These are phyloP conservation scores for Phaeosphaeriaceae sp. DNA, from an alignment of 2,329 filamentous ascomycete genomes.

Conservation along the genomic window DNA sequence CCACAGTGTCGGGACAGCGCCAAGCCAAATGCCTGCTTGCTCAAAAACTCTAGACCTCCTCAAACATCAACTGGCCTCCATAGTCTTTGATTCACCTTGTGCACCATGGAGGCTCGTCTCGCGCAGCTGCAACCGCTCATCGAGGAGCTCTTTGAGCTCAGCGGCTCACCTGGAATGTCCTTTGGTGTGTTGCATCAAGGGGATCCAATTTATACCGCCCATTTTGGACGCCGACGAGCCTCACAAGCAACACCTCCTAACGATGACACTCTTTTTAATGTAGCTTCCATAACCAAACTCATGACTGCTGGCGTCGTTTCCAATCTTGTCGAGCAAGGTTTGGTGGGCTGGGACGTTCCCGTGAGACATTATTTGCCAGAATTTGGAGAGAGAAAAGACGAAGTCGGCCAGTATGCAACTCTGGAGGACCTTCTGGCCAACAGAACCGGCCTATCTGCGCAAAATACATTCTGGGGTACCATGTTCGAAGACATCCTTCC, in stretches of 20 bases:
- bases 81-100: too few species aligned
- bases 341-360: slow-evolving; percentile 15
- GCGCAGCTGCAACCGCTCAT: not conserved
- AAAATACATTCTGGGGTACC: slow-evolving; percentile 5
- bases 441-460: slow-evolving; percentile 11
- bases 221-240: slow-evolving; percentile 13
- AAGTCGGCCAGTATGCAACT: slow-evolving; percentile 12
- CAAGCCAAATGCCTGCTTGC: too few species aligned
- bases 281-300: slow-evolving; percentile 15
- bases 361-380: slow-evolving; percentile 15
- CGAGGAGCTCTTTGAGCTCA: not conserved
- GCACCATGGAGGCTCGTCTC: not conserved
- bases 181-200: slow-evolving; percentile 20
- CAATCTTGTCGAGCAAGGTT: slow-evolving; percentile 11
- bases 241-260: not conserved
- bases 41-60: too few species aligned
- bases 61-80: too few species aligned
- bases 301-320: slow-evolving; percentile 12
- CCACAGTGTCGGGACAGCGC: too few species aligned
- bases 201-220: slow-evolving; percentile 7
- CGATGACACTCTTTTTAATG: slow-evolving; percentile 15
- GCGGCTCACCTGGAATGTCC: slow-evolving; percentile 17
- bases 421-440: slow-evolving; percentile 13
- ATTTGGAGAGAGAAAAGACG: slow-evolving; percentile 12
- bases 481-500: slow-evolving; percentile 3